Evolutionary conservation across 2,329 filamentous ascomycete species (phyloP), one percentile per base, ranked within the genome.

Genomic region (Aspergillus awamori): DNA sequence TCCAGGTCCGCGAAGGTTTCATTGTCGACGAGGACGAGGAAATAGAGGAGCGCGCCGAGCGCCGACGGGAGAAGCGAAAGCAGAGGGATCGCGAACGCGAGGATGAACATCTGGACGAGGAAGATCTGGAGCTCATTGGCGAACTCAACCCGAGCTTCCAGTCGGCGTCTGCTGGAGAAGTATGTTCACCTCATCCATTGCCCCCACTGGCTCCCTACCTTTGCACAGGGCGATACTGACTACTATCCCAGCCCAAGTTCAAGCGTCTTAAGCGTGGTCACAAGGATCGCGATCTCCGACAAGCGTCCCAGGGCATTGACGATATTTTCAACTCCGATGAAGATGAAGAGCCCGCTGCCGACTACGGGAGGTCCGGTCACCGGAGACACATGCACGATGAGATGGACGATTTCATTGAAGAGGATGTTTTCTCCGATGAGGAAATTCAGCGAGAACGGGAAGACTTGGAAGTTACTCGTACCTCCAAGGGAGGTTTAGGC

Each of bases 241-340:
- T 8, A 17, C 7, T 5, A n/a, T 45, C 59, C 54, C 61, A 96
- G 89, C 89, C 89, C 68, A 96, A 97, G 75, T 96, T 96, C 83
- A 99, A 99, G 79, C 91, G 95, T 43, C 86, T 99, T 58, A 99
- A 98, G 83, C 91, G 92, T 66, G 94, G 95, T 58, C 92, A 89
- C 65, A 89, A 92, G 64, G 85, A 92, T 53, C 84, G 87, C 56
- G 75, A 81, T 22, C 61, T 62, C 20, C 82, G 82, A 26, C 82
- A 81, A 67, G 84, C 88, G 66, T 84, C 87, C 43, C 89, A 89
- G 63, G 92, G 90, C 24, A 86, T 98, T 15, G 89, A 93, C 67
- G 89, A 97, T 69, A 98, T 99, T 67, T 99, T 99, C 77, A 93
- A 92, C 38, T 94, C 97, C 67, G 94, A 97, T 57, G 94, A 98